These are phyloP conservation scores for Trametes maxima DNA, from an alignment of 768 basidiomycete species.

Conservation along the genomic window DNA sequence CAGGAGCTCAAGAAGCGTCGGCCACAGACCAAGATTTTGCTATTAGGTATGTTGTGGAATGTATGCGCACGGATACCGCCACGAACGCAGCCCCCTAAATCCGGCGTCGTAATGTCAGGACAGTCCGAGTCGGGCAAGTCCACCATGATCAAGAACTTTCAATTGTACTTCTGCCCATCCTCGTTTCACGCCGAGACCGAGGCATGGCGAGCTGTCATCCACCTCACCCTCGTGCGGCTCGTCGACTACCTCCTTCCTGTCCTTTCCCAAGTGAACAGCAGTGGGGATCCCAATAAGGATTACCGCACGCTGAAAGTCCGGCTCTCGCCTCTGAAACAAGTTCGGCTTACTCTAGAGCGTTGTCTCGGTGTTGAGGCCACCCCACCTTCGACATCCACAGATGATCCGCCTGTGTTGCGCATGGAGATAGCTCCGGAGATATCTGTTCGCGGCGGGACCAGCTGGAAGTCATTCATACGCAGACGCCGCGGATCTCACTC, in stretches of 20 bases:
- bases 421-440: slow-evolving; percentile 46
- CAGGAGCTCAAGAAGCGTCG: slow-evolving; percentile 40
- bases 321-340: slow-evolving; percentile 52
- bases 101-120: slow-evolving; percentile 31
- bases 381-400: slow-evolving; percentile 19
- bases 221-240: slow-evolving; percentile 61
- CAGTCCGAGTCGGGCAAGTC: slow-evolving; percentile 69
- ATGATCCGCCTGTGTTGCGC: slow-evolving; percentile 17
- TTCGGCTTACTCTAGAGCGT: slow-evolving; percentile 50
- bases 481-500: slow-evolving; percentile 20
- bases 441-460: slow-evolving; percentile 44
- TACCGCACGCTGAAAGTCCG: slow-evolving; percentile 46
- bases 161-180: slow-evolving; percentile 57
- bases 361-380: slow-evolving; percentile 40
- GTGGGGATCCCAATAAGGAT: slow-evolving; percentile 30
- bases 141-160: slow-evolving; percentile 63
- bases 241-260: slow-evolving; percentile 42
- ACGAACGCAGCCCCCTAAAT: background rate
- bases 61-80: background rate
- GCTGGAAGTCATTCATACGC: slow-evolving; percentile 48
- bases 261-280: slow-evolving; percentile 33
- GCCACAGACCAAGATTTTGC: slow-evolving; percentile 48
- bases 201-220: slow-evolving; percentile 62
- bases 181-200: slow-evolving; percentile 56
- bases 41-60: slow-evolving; percentile 47